Evolutionary conservation across 805 yeast species (phyloP), one percentile per base, ranked within the genome.

Genomic region (Cyberlindnera euphorbiiphila): DNA sequence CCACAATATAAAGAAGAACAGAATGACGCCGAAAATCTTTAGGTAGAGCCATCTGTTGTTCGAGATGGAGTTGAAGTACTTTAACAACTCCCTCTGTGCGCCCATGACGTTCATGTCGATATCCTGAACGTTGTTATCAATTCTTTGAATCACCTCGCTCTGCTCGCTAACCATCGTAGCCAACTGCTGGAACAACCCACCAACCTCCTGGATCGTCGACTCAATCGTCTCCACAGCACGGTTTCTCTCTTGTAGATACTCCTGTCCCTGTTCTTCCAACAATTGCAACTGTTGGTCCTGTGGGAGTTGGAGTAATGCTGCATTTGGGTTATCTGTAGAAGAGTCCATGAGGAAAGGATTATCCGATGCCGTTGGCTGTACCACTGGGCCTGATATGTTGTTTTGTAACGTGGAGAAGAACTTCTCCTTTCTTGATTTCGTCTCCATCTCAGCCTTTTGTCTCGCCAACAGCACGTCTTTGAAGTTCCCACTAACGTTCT

Each of bases 151-250:
- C 12, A 84, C 85, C 53, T 93, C 98, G 27, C 98, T 91, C 63
- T 93, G 98, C 60, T 93, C 98, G 45, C 85, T 88, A 7, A 93
- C 97, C 98, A 93, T 91, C 1, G 95, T 83, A 5, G 98, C 96
- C 51, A 93, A 70, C 62, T 93, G 98, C 53, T 85, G 91, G 65
- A 93, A 93, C 43, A 93, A 70, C 34, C 85, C 83, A 29, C 98
- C 98, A 33, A 93, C 95, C 61, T 93, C 98, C 55, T 91, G 91
- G 44, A 93, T 93, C 0, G 98, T 93, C n/a, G 87, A 74, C 59
- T 93, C 98, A 34, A 93, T 93, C 0, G 97, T 86, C 57, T 91
- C 98, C 35, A 93, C 96, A 0, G 98, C 98, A 31, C 80, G 61
- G 51, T 80, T 81, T 53, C 98, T 73, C 49, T 84, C 93, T 53